A percentile compares a stretch with the other conserved stretches of the same genome.
phyloP scores from a whole-genome alignment of 148 eudicot genomes.

The Camellia lanceoleosa region DNA sequence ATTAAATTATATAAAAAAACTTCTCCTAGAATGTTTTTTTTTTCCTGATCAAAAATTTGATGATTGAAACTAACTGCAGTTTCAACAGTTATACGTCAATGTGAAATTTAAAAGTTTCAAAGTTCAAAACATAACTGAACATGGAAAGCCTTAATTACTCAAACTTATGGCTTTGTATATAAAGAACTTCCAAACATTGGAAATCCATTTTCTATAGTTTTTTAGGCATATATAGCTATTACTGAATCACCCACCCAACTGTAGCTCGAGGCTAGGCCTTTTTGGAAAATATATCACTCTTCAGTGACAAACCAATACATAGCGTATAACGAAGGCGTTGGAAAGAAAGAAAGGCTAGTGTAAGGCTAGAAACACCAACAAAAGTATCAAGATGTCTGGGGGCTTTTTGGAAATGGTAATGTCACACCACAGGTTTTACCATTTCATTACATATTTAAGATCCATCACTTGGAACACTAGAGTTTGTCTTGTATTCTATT shows the following conservation, averaged over 20 bases:
- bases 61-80: constrained; percentile 3
- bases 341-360: not conserved
- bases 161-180: not conserved
- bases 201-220: not conserved
- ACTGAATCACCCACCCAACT: not conserved
- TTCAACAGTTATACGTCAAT: not conserved
- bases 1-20: not conserved
- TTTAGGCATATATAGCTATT: too few species aligned
- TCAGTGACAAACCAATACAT: not conserved
- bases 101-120: not conserved
- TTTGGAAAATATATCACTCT: not conserved
- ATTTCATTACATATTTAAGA: too few species aligned
- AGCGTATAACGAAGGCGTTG: not conserved
- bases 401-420: not conserved
- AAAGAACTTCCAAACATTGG: not conserved
- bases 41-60: not conserved
- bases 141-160: not conserved
- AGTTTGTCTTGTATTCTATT: too few species aligned
- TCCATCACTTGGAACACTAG: too few species aligned
- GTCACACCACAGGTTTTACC: too few species aligned
- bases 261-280: not conserved
- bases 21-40: not conserved
- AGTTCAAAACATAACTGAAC: not conserved
- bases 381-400: not conserved
- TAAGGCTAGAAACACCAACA: not conserved